A percentile compares a stretch with the other conserved stretches of the same genome.
These are phyloP conservation scores for Polychaeton citri DNA, from an alignment of 2,329 filamentous ascomycete genomes.

Conservation along the genomic window DNA sequence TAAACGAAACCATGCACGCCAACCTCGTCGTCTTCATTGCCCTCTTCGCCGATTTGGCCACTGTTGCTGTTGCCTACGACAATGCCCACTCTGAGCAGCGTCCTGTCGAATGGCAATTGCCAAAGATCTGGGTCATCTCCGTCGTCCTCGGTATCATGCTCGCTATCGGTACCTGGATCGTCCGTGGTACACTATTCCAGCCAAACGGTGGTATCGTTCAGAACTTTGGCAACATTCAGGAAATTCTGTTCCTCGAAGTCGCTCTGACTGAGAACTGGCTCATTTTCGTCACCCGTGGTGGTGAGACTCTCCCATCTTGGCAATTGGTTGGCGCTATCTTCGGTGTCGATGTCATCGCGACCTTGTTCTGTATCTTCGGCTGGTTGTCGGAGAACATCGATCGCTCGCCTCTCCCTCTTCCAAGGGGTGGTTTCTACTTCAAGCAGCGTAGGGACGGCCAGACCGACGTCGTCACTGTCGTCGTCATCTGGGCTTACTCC, in stretches of 20 bases:
- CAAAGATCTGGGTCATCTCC: constrained; percentile 70
- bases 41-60: constrained; percentile 66
- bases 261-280: constrained; percentile 42
- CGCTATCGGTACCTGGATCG: constrained; percentile 57
- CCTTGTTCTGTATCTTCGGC: constrained; percentile 62
- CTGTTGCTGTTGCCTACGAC: constrained; percentile 66
- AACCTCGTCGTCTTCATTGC: constrained; percentile 69
- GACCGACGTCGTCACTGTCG: constrained; percentile 50
- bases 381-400: constrained; percentile 48
- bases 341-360: constrained; percentile 57
- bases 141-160: constrained; percentile 55
- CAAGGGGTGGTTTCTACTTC: constrained; percentile 23
- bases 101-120: constrained; percentile 67
- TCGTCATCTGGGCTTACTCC: constrained; percentile 53
- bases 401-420: constrained; percentile 26
- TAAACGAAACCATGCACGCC: constrained; percentile 60
- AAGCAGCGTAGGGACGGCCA: constrained; percentile 29
- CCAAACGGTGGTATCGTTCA: constrained; percentile 59
- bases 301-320: constrained; percentile 61
- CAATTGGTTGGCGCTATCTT: constrained; percentile 60
- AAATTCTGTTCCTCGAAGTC: constrained; percentile 46
- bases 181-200: constrained; percentile 58
- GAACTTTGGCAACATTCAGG: constrained; percentile 61
- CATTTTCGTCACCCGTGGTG: constrained; percentile 45
- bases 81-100: constrained; percentile 64